phyloP scores from a whole-genome alignment of 1,139 yeast genomes.

The Pneumocystis sp. region DNA sequence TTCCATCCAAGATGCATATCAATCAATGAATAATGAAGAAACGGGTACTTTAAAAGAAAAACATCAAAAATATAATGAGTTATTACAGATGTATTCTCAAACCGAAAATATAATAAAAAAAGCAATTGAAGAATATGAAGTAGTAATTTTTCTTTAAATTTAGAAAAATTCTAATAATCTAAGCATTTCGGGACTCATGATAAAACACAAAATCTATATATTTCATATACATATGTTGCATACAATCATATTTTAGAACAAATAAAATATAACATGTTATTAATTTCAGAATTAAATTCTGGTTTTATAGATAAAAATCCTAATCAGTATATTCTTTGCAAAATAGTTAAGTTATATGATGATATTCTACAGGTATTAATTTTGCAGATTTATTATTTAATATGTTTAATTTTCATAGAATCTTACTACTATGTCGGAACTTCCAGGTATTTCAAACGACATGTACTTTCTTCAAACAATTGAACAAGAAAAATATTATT shows the following conservation, averaged over 20 bases:
- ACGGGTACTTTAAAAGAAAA: neutral
- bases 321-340: neutral
- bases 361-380: neutral
- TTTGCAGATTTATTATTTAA: neutral
- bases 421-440: neutral
- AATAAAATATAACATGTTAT: neutral
- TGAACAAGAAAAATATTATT: neutral
- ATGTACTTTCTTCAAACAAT: neutral
- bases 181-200: neutral
- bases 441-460: neutral
- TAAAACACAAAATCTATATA: neutral
- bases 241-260: neutral
- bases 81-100: neutral
- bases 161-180: neutral
- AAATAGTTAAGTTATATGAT: neutral
- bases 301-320: neutral
- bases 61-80: neutral
- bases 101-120: neutral
- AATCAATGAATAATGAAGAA: neutral
- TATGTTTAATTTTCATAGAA: neutral
- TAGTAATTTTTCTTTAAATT: neutral
- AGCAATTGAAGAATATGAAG: neutral
- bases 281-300: neutral
- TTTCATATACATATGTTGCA: neutral
- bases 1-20: neutral